Percentiles rank a stretch among this genome's conserved stretches.
Evolutionary conservation across 768 basidiomycete species (phyloP).

Genomic region (Harrya chromipes): DNA sequence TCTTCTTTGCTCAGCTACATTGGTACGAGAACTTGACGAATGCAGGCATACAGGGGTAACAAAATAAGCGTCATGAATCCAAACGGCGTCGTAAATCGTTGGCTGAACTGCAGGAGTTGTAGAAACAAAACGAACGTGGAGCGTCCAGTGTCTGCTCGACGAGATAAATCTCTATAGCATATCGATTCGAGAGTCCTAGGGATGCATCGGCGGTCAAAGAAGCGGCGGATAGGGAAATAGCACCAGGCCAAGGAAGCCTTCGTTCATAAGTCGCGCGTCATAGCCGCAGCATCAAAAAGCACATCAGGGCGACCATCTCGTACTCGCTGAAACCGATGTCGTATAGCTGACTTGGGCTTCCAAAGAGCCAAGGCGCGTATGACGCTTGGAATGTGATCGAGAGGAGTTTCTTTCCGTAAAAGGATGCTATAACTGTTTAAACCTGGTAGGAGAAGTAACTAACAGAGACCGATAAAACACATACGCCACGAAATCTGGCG

Average conservation of each 20-base stretch:
- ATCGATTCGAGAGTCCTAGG: background rate
- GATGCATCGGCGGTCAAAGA: background rate
- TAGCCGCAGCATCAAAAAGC: conserved; percentile 23
- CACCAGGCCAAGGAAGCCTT: too few relatives aligned
- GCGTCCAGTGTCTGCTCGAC: too few relatives aligned
- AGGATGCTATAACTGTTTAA: conserved; percentile 6
- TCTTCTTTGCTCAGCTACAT: too few relatives aligned
- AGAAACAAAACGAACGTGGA: background rate
- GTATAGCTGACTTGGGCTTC: conserved; percentile 7
- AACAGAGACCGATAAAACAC: background rate
- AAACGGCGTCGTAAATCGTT: background rate
- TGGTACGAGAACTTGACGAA: too few relatives aligned
- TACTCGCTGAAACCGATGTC: conserved; percentile 8
- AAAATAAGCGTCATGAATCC: background rate
- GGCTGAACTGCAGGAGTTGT: background rate
- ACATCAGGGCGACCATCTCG: conserved; percentile 15
- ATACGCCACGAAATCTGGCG: conserved; percentile 8
- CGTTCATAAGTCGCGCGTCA: background rate
- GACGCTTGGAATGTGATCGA: background rate
- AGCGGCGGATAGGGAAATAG: background rate
- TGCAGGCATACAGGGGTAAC: background rate
- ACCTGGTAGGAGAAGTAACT: background rate
- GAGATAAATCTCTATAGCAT: too few relatives aligned
- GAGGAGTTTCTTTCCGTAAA: conserved; percentile 14
- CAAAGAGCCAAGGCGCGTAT: conserved; percentile 2